Evolutionary conservation across 83 land plant species (phyloP), one percentile per base, ranked within the genome.

Genomic region (Picea mariana): DNA sequence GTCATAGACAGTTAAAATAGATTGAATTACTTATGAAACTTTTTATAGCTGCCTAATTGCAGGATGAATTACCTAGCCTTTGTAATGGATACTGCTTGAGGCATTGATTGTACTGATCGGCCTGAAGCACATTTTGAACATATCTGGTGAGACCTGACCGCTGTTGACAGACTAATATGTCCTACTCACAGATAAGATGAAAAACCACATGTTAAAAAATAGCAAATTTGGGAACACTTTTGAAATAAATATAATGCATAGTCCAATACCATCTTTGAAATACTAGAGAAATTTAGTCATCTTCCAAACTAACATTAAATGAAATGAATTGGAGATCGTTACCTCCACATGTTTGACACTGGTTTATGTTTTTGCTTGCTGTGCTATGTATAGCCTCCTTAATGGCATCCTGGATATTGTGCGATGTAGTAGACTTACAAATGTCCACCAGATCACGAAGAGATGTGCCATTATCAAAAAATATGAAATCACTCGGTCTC

Each of bases 401-500:
- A 40, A 72, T 44, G 17, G 40, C 61, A 31, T 72, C 78, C n/a
- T 18, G 69, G 34, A 58, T 47, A n/a, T 67, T 81, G 55, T 52
- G 20, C 38, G 47, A 17, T 12, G 27, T 24, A 63, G 84, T 67
- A 52, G 71, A 58, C 55, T 42, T 38, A 26, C 86, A 83, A 55
- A 49, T 69, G 26, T 84, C 83, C 23, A 88, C 24, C 17, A 88
- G 60, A 15, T 88, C 86, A 42, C 65, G 62, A 5, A 88, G 68
- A 71, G 80, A 75, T 61, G 79, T 87, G 31, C 89, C 86, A 63
- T 87, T 88, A 27, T 84, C 82, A 6, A 88, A 83, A 67, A 78
- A 81, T 18, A 88, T 88, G 80, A 75, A 88, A 27, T 88, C 90
- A 55, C 90, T 88, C 13, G 90, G 90, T 42, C 87, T 89, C 27